phyloP scores from a whole-genome alignment of 2,329 filamentous ascomycete species.

The Ampelomyces quisqualis region DNA sequence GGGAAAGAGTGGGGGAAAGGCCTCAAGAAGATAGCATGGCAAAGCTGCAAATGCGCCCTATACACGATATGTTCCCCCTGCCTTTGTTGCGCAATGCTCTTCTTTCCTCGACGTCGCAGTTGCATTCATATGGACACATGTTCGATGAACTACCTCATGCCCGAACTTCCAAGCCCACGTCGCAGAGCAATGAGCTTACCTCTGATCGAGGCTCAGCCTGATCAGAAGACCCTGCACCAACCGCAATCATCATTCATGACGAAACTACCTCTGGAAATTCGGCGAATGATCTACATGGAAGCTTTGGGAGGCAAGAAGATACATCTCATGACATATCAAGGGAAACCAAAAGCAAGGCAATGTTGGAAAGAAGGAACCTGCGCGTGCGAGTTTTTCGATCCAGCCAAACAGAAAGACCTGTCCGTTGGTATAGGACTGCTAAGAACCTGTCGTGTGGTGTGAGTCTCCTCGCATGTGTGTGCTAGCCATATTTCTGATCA shows the following conservation, averaged over 20 bases:
- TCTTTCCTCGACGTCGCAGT: conserved; percentile 1
- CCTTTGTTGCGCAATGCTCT: conserved; percentile 16
- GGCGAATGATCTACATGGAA: conserved; percentile 20
- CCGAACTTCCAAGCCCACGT: conserved; percentile 19
- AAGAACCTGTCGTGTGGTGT: conserved; percentile 26
- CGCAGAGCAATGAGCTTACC: conserved; percentile 16
- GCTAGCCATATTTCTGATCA: conserved; percentile 1
- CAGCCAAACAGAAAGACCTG: not conserved
- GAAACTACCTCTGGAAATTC: conserved; percentile 24
- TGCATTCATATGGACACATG: not conserved
- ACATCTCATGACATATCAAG: conserved; percentile 10
- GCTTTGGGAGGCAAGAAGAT: conserved; percentile 15
- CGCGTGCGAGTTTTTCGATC: not conserved
- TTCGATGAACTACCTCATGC: not conserved
- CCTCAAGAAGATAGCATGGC: conserved; percentile 8
- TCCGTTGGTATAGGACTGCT: conserved; percentile 13
- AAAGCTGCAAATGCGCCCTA: conserved; percentile 17
- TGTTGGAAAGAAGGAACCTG: conserved; percentile 4
- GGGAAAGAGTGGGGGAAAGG: conserved; percentile 10
- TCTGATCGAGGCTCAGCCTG: conserved; percentile 5
- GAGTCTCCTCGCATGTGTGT: conserved; percentile 1
- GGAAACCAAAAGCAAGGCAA: conserved; percentile 10
- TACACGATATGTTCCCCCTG: conserved; percentile 20
- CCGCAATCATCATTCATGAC: conserved; percentile 19
- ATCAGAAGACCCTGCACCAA: conserved; percentile 17